Conservation (phyloP, 257 asterid species). For the Capsicum rhomboideum region DNA sequence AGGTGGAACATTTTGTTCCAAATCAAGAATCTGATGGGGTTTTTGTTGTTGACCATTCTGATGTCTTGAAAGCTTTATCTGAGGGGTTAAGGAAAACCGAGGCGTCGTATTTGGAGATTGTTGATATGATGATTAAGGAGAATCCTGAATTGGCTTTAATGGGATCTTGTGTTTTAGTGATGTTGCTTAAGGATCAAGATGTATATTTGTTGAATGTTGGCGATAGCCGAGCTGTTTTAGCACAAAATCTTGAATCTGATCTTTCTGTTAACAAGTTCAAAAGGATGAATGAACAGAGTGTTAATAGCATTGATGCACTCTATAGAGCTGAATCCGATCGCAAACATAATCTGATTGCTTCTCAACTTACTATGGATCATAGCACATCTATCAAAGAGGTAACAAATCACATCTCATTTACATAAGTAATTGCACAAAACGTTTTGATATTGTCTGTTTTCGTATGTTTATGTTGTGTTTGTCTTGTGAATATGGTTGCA, state of each 20-base stretch:
- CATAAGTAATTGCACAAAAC: background rate
- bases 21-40: slow-evolving; percentile 16
- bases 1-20: slow-evolving; percentile 1
- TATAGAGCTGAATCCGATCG: slow-evolving; percentile 56
- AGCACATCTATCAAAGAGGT: slow-evolving; percentile 81
- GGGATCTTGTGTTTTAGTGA: slow-evolving; percentile 94
- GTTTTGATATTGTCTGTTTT: background rate
- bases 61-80: slow-evolving; percentile 70
- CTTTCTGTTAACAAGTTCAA: slow-evolving; percentile 16
- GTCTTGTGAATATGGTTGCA: slow-evolving; percentile 18
- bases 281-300: slow-evolving; percentile 19
- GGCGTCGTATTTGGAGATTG: slow-evolving; percentile 64
- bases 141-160: slow-evolving; percentile 91
- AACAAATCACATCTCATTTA: background rate
- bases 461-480: background rate
- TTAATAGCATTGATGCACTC: slow-evolving; percentile 27
- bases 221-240: slow-evolving; percentile 83
- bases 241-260: slow-evolving; percentile 41
- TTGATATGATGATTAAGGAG: slow-evolving; percentile 72
- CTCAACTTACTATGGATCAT: slow-evolving; percentile 88
- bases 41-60: slow-evolving; percentile 36
- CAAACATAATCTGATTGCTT: slow-evolving; percentile 37
- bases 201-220: slow-evolving; percentile 92
- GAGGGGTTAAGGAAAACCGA: slow-evolving; percentile 84
- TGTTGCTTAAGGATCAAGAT: slow-evolving; percentile 91